Conservation (phyloP, 345 rosid species). For the Pelargonium nanum region DNA sequence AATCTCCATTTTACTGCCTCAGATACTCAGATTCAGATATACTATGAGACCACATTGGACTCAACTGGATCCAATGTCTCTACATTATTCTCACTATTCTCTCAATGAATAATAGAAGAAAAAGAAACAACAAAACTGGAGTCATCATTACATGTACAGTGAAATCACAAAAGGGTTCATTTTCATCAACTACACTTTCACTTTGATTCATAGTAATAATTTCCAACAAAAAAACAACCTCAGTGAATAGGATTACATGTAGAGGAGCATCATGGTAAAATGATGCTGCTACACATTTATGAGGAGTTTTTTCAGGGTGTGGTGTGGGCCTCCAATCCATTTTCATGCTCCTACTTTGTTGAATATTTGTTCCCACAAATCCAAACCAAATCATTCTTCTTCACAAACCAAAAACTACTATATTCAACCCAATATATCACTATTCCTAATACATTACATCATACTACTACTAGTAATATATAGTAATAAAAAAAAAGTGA, state of each 20-base stretch:
- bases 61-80: too few species aligned
- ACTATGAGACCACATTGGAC: too few species aligned
- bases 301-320: too few species aligned
- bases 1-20: background rate
- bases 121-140: too few species aligned
- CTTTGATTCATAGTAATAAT: background rate
- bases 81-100: too few species aligned
- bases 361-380: background rate
- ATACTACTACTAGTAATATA: background rate
- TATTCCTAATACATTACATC: background rate
- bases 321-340: background rate
- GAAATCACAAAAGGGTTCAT: background rate
- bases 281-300: background rate
- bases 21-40: background rate
- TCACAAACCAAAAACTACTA: background rate
- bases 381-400: background rate
- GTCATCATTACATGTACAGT: too few species aligned
- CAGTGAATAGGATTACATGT: background rate
- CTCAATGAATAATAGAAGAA: too few species aligned
- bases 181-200: background rate
- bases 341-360: background rate
- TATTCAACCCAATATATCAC: background rate
- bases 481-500: constrained; percentile 5
- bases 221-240: background rate
- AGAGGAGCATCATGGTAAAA: background rate